Percentiles rank a stretch among this genome's conserved stretches.
These are phyloP conservation scores for Tetracentron sinense DNA, from an alignment of 164 flowering plant genomes.

Conservation along the genomic window DNA sequence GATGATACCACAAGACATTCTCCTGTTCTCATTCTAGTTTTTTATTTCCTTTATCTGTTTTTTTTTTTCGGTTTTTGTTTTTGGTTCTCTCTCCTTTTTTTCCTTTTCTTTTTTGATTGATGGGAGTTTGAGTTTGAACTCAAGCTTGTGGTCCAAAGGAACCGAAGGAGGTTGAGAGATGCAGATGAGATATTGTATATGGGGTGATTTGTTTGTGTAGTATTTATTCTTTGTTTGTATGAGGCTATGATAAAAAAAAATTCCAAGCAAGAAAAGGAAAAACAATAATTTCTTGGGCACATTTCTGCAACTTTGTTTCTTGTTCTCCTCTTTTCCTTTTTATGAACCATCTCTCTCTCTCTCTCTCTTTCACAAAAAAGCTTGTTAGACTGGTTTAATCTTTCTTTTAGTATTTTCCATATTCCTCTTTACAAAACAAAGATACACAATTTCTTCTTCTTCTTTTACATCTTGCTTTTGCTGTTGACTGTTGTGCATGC, in stretches of 20 bases:
- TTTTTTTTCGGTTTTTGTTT: background rate
- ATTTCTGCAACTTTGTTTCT: background rate
- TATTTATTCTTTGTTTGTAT: constrained; percentile 21
- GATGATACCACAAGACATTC: background rate
- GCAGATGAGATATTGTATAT: constrained; percentile 12
- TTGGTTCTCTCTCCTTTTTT: background rate
- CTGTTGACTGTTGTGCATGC: no score
- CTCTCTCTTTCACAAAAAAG: background rate
- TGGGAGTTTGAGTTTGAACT: background rate
- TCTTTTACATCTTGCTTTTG: background rate
- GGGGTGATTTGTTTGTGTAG: constrained; percentile 19
- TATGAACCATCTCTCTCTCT: background rate
- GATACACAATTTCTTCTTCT: background rate
- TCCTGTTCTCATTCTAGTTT: background rate
- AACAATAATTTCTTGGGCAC: background rate
- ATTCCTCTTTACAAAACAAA: no score
- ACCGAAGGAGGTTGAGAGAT: constrained; percentile 15
- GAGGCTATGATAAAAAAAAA: background rate
- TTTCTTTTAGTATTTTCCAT: no score
- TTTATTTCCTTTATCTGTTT: no score
- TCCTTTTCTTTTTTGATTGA: background rate
- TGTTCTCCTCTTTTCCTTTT: background rate
- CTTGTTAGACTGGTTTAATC: background rate
- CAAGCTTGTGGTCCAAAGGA: constrained; percentile 15
- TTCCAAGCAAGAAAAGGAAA: background rate